phyloP scores from a whole-genome alignment of 169 alveolate genomes.

The Amoebophrya sp. region DNA sequence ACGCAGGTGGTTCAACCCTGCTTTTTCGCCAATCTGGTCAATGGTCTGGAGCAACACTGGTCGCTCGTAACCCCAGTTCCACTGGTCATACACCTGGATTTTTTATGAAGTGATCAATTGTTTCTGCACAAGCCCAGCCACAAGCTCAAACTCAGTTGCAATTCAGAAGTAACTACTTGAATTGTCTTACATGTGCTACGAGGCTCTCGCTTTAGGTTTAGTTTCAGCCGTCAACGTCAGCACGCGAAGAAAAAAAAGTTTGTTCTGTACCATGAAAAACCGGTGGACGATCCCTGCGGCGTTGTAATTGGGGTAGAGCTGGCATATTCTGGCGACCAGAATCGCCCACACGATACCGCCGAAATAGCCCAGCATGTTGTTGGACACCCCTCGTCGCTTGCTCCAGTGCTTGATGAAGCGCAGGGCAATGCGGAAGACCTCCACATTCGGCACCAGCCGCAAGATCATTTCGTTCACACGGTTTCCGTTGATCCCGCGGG shows the following conservation, averaged over 20 bases:
- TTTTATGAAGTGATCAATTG: too few species aligned
- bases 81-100: neutral
- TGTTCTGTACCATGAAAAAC: conserved; percentile 81
- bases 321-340: conserved; percentile 91
- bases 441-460: conserved; percentile 81
- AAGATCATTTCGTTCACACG: conserved; percentile 88
- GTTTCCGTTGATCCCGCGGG: conserved; percentile 80
- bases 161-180: too few species aligned
- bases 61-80: neutral
- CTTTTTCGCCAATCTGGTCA: neutral
- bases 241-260: too few species aligned
- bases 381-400: conserved; percentile 86
- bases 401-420: conserved; percentile 95
- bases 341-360: conserved; percentile 99
- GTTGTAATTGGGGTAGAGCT: conserved; percentile 80
- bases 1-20: neutral
- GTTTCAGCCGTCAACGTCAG: too few species aligned
- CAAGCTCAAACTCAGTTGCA: too few species aligned
- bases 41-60: neutral
- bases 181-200: too few species aligned
- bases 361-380: conserved; percentile 89
- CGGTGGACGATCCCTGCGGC: conserved; percentile 78
- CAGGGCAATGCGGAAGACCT: conserved; percentile 81
- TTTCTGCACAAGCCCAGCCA: too few species aligned
- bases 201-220: too few species aligned